Evolutionary conservation across 1,139 yeast genomes (phyloP), one percentile per base, ranked within the genome.

Genomic region (Geotrichum macrosporum): DNA sequence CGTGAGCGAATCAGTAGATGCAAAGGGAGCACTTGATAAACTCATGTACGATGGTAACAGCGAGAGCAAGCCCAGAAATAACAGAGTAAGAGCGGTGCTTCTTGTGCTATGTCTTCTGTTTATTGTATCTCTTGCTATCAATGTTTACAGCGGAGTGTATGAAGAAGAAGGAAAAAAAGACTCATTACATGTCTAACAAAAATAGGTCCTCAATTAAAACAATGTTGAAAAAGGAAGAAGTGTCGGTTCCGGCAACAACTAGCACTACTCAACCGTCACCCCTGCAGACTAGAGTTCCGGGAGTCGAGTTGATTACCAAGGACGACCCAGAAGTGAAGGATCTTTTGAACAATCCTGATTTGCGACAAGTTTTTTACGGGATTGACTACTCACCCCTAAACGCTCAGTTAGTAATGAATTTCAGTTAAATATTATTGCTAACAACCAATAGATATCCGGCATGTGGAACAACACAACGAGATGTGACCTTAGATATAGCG

Each of bases 371-470:
- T 3, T 77, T 81, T 53, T 71, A 76, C 53, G 87, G 87, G 0
- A 55, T 81, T 21, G 76, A 78, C 16, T 81, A 81, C 58, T 73
- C 84, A 2, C 87, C 88, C 0, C 62, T 64, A 41, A 68, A 72
- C 46, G 77, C 71, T 2, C 61, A 61, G 43, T 61, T 30, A 41
- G 49, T 26, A 6, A 16, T 9, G 6, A n/a, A 12, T 12, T 4
- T 5, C 12, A 22, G 21, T 9, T 4, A 4, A 21, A 4, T 8
- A 24, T n/a, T n/a, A n/a, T n/a, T 15, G 31, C 47, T 31, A 22
- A 30, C 9, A 37, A n/a, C 12, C 20, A 21, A 12, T 13, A 46
- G 49, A 26, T 41, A 41, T 32, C 47, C 52, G 4, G 34, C 29
- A 6, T 81, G 88, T 67, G 81, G 79, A 0, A 67, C 68, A 2